Percentiles rank a stretch among this genome's conserved stretches.
Evolutionary conservation across 73 alveolate species (phyloP).

Genomic region (Paramecium biaurelia): DNA sequence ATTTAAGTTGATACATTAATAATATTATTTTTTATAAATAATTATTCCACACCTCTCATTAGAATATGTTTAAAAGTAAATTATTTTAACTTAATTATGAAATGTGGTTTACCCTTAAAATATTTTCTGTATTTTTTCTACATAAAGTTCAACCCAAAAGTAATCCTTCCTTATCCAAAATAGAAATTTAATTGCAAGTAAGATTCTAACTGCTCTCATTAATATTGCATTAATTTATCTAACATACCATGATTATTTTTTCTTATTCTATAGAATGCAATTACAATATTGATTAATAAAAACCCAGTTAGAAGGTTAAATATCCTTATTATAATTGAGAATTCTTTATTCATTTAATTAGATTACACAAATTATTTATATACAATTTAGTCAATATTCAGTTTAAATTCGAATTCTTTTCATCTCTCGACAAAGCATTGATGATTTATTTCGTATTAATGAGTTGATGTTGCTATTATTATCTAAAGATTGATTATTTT

Average conservation of each 20-base stretch:
- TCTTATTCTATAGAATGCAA: not conserved
- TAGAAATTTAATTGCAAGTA: too few relatives aligned
- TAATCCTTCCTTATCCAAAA: too few relatives aligned
- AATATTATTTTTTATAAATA: not conserved
- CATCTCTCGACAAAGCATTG: not conserved
- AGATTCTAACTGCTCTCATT: not conserved
- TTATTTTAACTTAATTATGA: too few relatives aligned
- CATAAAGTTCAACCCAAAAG: not conserved
- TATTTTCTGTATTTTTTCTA: not conserved
- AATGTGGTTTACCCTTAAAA: not conserved
- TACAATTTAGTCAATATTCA: not conserved
- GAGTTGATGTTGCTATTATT: not conserved
- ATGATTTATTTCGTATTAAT: not conserved
- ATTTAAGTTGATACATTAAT: constrained; percentile 12
- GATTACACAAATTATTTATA: not conserved
- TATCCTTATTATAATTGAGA: not conserved
- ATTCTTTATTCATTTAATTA: not conserved
- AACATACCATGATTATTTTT: not conserved
- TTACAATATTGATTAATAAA: not conserved
- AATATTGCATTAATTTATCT: not conserved
- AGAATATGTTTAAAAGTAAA: not conserved
- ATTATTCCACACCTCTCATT: not conserved
- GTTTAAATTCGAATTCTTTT: not conserved
- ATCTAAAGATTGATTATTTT: not conserved
- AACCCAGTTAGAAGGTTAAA: not conserved